Base-by-base conservation (phyloP, 495 filamentous ascomycete species). In the Talaromyces wortmannii region DNA sequence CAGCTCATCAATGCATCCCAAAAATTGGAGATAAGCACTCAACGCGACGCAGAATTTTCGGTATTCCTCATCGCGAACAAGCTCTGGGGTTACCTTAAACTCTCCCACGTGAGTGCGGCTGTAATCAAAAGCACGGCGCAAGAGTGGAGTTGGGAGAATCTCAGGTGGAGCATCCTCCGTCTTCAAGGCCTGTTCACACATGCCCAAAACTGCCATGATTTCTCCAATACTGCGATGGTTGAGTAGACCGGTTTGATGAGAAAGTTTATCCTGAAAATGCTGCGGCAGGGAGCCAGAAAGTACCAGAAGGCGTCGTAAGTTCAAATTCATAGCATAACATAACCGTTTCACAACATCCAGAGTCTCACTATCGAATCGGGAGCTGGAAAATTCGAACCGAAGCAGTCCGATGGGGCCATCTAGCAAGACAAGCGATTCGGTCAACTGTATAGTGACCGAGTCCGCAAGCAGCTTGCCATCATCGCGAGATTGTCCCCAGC, bases 101-200 rank as follows among this genome's bases (percentile, higher is more conserved):
- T 66, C 62, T 6, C 55, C 45, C 16, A 61, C 60, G 13, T 64
- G 66, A 2, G 45, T 46, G 23, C 56, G 54, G 63, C 67, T 68
- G 18, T 60, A 55, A 32, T 73, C 67, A 45, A 68, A 58, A 36
- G 64, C 62, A 6, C 71, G 67, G 7, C 65, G 67, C 7, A 73
- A 57, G 3, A 76, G 48, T 31, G 72, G 72, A 0, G 71, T 74
- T 0, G 72, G 72, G 2, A 76, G 58, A 2, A 74, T 62, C 50
- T 76, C 72, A 4, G 72, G 72, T n/a, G 69, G 57, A 11, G 72
- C 61, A 52, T 76, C 72, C 0, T 68, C 72, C 0, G 72, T 73
- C 45, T 74, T 70, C 0, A 76, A 64, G 2, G 71, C 60, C 49
- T 76, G 72, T 43, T 76, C 72, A 15, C 70, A 63, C 0, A 70